Conservation (phyloP, 2,329 filamentous ascomycete species). For the Lizonia empirigonia region DNA sequence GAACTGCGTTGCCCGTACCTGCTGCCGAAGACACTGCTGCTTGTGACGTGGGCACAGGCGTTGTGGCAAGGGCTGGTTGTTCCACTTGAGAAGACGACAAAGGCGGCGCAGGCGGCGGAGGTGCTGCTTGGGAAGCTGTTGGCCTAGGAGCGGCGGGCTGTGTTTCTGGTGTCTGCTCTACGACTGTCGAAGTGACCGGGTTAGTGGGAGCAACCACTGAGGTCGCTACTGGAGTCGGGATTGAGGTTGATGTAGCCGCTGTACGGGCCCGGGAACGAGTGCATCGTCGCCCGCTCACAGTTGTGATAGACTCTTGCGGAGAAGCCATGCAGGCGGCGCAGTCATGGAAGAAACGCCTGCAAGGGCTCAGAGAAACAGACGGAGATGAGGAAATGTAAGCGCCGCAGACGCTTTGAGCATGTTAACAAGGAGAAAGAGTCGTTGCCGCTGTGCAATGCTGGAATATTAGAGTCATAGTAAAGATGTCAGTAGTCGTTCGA, state of each 20-base stretch:
- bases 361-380: constrained; percentile 38
- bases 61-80: constrained; percentile 17
- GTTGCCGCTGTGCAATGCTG: constrained; percentile 31
- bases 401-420: constrained; percentile 45
- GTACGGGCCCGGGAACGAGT: constrained; percentile 46
- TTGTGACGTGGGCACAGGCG: constrained; percentile 29
- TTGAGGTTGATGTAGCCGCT: constrained; percentile 31
- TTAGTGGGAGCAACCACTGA: constrained; percentile 27
- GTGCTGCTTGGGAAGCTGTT: constrained; percentile 21
- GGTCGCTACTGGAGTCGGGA: constrained; percentile 20
- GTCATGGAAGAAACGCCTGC: constrained; percentile 40
- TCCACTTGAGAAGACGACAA: constrained; percentile 23
- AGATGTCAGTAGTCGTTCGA: constrained; percentile 34
- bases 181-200: constrained; percentile 26
- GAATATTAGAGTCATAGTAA: constrained; percentile 30
- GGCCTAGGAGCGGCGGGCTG: constrained; percentile 26
- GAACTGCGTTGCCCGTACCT: constrained; percentile 44
- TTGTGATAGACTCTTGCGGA: constrained; percentile 45
- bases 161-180: constrained; percentile 29
- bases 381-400: constrained; percentile 37
- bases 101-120: constrained; percentile 20
- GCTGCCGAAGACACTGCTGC: constrained; percentile 36
- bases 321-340: constrained; percentile 46
- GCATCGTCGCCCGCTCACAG: constrained; percentile 48
- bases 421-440: constrained; percentile 41